Conservation (phyloP, 2,329 filamentous ascomycete species). For the Fusarium abutilonis region DNA sequence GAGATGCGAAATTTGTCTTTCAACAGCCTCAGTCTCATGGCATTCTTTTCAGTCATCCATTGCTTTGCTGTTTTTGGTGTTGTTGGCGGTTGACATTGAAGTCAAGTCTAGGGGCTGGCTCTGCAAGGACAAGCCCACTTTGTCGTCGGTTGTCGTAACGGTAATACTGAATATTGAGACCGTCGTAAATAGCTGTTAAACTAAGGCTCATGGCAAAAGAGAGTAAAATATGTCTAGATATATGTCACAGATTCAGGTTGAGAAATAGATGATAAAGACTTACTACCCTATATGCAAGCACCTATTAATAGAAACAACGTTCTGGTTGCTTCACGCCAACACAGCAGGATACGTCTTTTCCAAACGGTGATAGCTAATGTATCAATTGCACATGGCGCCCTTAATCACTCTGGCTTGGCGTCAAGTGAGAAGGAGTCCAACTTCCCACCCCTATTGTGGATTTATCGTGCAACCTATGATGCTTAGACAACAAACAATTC, state of each 20-base stretch:
- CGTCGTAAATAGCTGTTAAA: background rate
- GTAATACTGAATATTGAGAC: background rate
- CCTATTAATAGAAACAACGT: too few relatives aligned
- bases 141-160: background rate
- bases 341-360: too few relatives aligned
- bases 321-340: too few relatives aligned
- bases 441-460: too few relatives aligned
- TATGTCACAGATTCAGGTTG: background rate
- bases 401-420: too few relatives aligned
- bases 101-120: background rate
- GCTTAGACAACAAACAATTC: too few relatives aligned
- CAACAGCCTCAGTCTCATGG: conserved; percentile 25
- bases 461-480: too few relatives aligned
- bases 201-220: background rate
- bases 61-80: background rate
- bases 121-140: background rate
- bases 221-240: background rate
- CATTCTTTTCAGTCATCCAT: background rate
- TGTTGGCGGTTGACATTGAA: conserved; percentile 14
- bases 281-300: too few relatives aligned
- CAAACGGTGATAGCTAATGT: too few relatives aligned
- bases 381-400: too few relatives aligned
- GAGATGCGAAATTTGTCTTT: conserved; percentile 24
- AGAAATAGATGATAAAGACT: background rate
- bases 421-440: too few relatives aligned